These are phyloP conservation scores for Annulohypoxylon truncatum DNA, from an alignment of 2,329 filamentous ascomycete genomes.

Conservation along the genomic window DNA sequence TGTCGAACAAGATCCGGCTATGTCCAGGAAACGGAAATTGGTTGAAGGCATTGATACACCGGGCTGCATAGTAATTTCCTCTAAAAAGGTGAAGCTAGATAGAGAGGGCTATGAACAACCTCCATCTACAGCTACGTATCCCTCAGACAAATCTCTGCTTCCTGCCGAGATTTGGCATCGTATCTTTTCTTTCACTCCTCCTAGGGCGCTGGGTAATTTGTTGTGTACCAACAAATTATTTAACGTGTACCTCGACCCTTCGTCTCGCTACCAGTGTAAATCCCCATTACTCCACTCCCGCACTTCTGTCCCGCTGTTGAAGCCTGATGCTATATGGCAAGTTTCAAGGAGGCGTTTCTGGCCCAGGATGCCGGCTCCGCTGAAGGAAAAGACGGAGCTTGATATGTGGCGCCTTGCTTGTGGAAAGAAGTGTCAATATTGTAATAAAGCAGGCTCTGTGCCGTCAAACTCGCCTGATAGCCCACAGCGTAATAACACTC, in stretches of 20 bases:
- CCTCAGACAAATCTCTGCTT: slow-evolving; percentile 39
- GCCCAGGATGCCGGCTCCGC: slow-evolving; percentile 75
- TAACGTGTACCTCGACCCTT: slow-evolving; percentile 67
- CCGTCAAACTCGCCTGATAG: slow-evolving; percentile 48
- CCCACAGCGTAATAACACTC: slow-evolving; percentile 68
- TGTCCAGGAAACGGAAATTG: slow-evolving; percentile 40
- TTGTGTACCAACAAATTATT: slow-evolving; percentile 76
- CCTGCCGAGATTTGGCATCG: slow-evolving; percentile 76
- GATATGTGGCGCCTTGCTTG: slow-evolving; percentile 81
- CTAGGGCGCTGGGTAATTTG: slow-evolving; percentile 71
- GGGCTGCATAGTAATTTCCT: background rate
- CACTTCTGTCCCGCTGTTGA: slow-evolving; percentile 53
- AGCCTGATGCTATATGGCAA: slow-evolving; percentile 77
- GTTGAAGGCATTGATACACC: slow-evolving; percentile 2
- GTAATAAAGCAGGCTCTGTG: slow-evolving; percentile 58
- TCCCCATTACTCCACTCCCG: slow-evolving; percentile 50
- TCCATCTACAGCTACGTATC: background rate
- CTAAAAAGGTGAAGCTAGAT: slow-evolving; percentile 43
- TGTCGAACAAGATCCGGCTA: background rate
- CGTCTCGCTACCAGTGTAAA: slow-evolving; percentile 49
- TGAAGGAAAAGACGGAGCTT: slow-evolving; percentile 73
- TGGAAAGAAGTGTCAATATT: slow-evolving; percentile 74
- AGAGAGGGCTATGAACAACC: slow-evolving; percentile 1
- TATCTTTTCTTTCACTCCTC: slow-evolving; percentile 74
- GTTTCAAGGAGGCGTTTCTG: slow-evolving; percentile 73